Percentiles rank a stretch among this genome's conserved stretches.
Conservation (phyloP, 2,329 filamentous ascomycete genomes). For the Calycina marina region DNA sequence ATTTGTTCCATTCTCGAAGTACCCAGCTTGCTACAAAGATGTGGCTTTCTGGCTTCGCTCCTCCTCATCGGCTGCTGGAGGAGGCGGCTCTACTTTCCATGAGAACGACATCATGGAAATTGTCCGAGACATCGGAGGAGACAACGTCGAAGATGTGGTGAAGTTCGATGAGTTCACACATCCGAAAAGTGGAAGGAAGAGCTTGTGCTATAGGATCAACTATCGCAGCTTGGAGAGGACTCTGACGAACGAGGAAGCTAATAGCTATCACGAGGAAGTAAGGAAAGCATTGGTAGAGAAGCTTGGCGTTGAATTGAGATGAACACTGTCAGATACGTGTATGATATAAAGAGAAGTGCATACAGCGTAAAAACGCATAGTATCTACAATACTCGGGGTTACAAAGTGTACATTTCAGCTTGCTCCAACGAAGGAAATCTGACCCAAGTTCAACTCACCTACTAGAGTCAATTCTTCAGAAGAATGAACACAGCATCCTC, state of each 20-base stretch:
- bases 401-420: too few relatives aligned
- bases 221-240: slow-evolving; percentile 89
- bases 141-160: slow-evolving; percentile 74
- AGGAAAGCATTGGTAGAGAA: slow-evolving; percentile 47
- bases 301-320: slow-evolving; percentile 69
- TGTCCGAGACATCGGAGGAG: slow-evolving; percentile 67
- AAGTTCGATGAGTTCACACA: slow-evolving; percentile 80
- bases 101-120: slow-evolving; percentile 98
- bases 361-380: too few relatives aligned
- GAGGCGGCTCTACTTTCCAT: slow-evolving; percentile 48
- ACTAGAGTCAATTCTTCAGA: too few relatives aligned
- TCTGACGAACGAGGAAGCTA: slow-evolving; percentile 69
- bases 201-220: slow-evolving; percentile 83
- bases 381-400: too few relatives aligned
- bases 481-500: too few relatives aligned
- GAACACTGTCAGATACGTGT: slow-evolving; percentile 1
- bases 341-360: too few relatives aligned
- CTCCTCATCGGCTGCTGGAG: slow-evolving; percentile 30
- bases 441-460: too few relatives aligned
- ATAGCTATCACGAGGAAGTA: slow-evolving; percentile 59
- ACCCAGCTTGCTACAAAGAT: slow-evolving; percentile 81
- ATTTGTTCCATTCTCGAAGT: slow-evolving; percentile 81
- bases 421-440: too few relatives aligned
- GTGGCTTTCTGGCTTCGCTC: slow-evolving; percentile 78
- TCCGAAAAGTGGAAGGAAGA: slow-evolving; percentile 68